Evolutionary conservation across 2,329 filamentous ascomycete genomes (phyloP), one percentile per base, ranked within the genome.

Genomic region (Scleromitrula shiraiana): DNA sequence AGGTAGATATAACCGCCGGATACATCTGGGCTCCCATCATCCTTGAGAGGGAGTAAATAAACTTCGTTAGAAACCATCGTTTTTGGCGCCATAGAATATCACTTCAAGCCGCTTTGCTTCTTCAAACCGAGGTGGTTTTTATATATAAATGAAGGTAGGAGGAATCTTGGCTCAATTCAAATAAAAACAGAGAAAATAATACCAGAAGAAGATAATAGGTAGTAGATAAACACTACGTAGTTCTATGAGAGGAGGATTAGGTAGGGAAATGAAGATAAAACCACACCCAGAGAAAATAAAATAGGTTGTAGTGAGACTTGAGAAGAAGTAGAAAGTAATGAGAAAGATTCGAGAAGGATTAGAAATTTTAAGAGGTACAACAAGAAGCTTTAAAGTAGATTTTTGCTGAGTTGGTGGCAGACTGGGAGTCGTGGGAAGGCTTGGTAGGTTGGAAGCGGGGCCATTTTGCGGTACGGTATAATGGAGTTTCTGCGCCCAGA

Each of bases 1-100:
- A 98, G 74, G 67, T 95, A 95, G 61, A 97, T 86, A 72, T 96
- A 98, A 59, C 86, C 82, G 61, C 89, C 87, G 22, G 86, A 77
- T 41, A 98, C 82, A 65, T 94, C 83, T 29, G 94, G 93, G 57
- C 88, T 89, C 60, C 94, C 93, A 69, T 91, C 79, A 69, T 98
- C 91, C 65, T 88, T 93, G 68, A 98, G 78, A 56, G 87, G 87
- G 54, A 98, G 77, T 62, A 95, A 72, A 70, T 96, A 95, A 55
- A 96, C 82, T 68, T 88, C 77, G 64, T 72, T 79, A 59, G 79
- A 80, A 59, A 75, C 75, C 70, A 82, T 80, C 53, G 73, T 82
- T 67, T 70, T 70, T 52, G 77, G 77, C 60, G 73, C 70, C 77
- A 82, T 81, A 41, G 43, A 41, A 27, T n/a, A n/a, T n/a, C n/a